These are phyloP conservation scores for Guyanaporus albipodus DNA, from an alignment of 768 basidiomycete species.

Conservation along the genomic window DNA sequence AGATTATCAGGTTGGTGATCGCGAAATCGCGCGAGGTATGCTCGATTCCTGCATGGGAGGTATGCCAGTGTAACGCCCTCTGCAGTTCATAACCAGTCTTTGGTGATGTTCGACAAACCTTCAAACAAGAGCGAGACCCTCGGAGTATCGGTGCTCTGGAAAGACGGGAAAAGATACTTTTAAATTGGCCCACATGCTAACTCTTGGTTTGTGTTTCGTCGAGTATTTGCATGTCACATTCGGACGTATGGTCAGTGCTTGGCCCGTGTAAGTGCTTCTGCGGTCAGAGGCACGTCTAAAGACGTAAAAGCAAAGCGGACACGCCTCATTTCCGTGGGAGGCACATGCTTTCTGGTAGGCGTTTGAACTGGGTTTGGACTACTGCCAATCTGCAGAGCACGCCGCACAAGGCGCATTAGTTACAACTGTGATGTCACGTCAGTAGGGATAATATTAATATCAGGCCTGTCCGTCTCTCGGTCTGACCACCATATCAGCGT, in stretches of 20 bases:
- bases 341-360: conserved; percentile 2
- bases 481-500: conserved; percentile 10
- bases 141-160: conserved; percentile 1
- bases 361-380: conserved; percentile 16
- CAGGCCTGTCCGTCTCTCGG: conserved; percentile 2
- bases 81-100: conserved; percentile 20
- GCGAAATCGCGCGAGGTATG: conserved; percentile 25
- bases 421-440: conserved; percentile 27
- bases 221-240: conserved; percentile 23
- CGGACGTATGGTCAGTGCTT: conserved; percentile 5
- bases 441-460: conserved; percentile 31
- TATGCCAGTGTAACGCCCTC: conserved; percentile 21
- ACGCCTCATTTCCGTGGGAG: conserved; percentile 8
- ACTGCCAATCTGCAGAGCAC: conserved; percentile 17
- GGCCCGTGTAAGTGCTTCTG: conserved; percentile 8
- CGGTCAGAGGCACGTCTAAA: neutral
- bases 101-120: conserved; percentile 14
- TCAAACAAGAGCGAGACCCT: conserved; percentile 2
- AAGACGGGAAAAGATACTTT: neutral
- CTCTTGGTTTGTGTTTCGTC: conserved; percentile 17
- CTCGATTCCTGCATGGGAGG: conserved; percentile 2
- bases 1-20: conserved; percentile 18
- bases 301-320: conserved; percentile 6
- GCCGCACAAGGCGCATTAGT: conserved; percentile 13
- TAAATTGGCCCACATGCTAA: conserved; percentile 6